These are phyloP conservation scores for Theobroma cacao DNA, from an alignment of 345 rosid species.

Conservation along the genomic window DNA sequence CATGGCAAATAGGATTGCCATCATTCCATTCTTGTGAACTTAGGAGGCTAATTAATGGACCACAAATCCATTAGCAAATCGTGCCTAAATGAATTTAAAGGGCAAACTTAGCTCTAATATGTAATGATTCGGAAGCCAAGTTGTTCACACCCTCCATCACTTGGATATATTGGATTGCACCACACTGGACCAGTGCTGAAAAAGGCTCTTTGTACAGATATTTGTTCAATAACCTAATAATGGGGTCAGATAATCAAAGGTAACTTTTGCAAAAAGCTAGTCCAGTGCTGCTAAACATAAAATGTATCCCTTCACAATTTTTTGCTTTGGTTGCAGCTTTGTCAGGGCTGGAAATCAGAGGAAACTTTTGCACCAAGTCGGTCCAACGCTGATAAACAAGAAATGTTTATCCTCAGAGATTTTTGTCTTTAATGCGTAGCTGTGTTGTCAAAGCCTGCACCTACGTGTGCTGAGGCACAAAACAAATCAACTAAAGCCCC, in stretches of 20 bases:
- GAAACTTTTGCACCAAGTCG: background rate
- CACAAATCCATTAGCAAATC: background rate
- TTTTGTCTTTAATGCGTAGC: background rate
- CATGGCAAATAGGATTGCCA: background rate
- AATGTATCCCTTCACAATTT: background rate
- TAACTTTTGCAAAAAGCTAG: background rate
- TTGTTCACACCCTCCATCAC: background rate
- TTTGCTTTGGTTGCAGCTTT: background rate
- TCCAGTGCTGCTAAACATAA: conserved; percentile 2
- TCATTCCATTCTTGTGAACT: background rate
- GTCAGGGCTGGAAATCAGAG: background rate
- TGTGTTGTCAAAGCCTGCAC: background rate
- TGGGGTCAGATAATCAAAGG: background rate
- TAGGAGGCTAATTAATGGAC: no score
- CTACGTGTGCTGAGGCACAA: background rate
- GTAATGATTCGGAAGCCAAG: background rate
- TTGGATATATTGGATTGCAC: background rate
- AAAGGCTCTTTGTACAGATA: background rate
- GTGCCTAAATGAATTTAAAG: background rate
- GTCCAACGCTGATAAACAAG: background rate
- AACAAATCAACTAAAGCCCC: background rate
- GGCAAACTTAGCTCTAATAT: background rate
- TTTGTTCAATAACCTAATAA: background rate
- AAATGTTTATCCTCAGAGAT: background rate
- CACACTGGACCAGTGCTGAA: background rate